Percentiles rank a stretch among this genome's conserved stretches.
Conservation (phyloP, 495 filamentous ascomycete genomes). For the Chaetomium tenue region DNA sequence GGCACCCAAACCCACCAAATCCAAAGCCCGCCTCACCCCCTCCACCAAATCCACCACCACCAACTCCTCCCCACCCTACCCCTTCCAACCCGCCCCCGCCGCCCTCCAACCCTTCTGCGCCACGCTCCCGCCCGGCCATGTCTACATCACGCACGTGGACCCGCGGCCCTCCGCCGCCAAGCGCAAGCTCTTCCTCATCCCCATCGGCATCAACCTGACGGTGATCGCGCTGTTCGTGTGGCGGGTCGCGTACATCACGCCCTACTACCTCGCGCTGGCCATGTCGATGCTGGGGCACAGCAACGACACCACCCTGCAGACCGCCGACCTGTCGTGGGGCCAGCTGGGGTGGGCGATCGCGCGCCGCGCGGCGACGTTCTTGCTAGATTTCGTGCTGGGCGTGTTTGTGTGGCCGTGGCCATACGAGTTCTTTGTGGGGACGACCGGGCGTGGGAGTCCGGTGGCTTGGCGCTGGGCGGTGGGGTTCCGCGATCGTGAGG, state of each 20-base stretch:
- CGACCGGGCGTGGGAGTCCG: conserved; percentile 56
- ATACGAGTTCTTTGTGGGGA: conserved; percentile 61
- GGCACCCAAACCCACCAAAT: conserved; percentile 29
- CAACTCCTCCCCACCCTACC: conserved; percentile 46
- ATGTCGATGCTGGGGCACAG: conserved; percentile 58
- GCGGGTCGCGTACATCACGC: conserved; percentile 59
- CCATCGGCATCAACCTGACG: conserved; percentile 64
- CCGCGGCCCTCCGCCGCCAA: conserved; percentile 61
- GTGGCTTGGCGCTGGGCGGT: conserved; percentile 66
- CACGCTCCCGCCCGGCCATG: conserved; percentile 57
- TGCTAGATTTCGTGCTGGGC: conserved; percentile 68
- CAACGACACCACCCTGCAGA: conserved; percentile 59
- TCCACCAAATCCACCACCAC: conserved; percentile 18
- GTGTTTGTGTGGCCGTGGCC: conserved; percentile 75
- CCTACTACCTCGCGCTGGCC: conserved; percentile 65
- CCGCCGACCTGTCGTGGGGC: conserved; percentile 48
- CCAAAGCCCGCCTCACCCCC: conserved; percentile 19
- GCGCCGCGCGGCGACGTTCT: conserved; percentile 57
- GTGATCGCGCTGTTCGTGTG: conserved; percentile 58
- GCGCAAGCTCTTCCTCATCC: conserved; percentile 71
- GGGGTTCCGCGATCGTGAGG: conserved; percentile 68
- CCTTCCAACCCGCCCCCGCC: conserved; percentile 61
- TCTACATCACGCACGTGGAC: conserved; percentile 83
- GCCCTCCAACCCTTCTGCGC: conserved; percentile 60
- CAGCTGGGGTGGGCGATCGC: conserved; percentile 51